Conservation (phyloP, 2,329 filamentous ascomycete species). For the Trichoderma sp. region DNA sequence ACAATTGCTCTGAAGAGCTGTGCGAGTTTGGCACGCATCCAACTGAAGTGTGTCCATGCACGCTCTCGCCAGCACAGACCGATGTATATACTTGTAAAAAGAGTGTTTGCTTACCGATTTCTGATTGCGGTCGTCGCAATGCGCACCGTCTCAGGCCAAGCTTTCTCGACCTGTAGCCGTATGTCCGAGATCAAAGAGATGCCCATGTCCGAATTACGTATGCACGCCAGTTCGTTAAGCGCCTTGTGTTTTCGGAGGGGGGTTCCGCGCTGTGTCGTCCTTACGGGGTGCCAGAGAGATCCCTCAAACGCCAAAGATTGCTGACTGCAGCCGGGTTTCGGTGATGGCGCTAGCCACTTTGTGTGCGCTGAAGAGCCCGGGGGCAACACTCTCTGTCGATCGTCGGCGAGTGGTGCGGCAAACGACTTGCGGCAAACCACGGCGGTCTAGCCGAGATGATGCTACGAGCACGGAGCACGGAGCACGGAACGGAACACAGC, state of each 20-base stretch:
- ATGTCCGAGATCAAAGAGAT: conserved; percentile 2
- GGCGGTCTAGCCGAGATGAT: conserved; percentile 21
- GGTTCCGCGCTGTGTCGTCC: conserved; percentile 10
- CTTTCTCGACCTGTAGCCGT: conserved; percentile 10
- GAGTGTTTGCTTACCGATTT: conserved; percentile 8
- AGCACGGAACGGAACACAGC: neutral
- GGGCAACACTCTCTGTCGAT: conserved; percentile 24
- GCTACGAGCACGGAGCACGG: neutral
- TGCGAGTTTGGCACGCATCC: neutral
- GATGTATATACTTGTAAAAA: neutral
- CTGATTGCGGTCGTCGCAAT: conserved; percentile 14
- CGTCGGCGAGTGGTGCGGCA: conserved; percentile 25
- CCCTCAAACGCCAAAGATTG: conserved; percentile 19
- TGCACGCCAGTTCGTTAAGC: conserved; percentile 7
- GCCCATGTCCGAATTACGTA: conserved; percentile 25
- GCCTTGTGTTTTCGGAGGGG: conserved; percentile 9
- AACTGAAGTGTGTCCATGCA: neutral
- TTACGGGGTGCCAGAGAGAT: neutral
- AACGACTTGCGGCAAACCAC: conserved; percentile 16
- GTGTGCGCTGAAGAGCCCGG: conserved; percentile 12
- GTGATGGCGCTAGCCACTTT: conserved; percentile 7
- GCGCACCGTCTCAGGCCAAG: conserved; percentile 23
- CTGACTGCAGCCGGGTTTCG: conserved; percentile 18
- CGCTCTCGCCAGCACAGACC: neutral
- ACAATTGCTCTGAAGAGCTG: neutral